Percentiles rank a stretch among this genome's conserved stretches.
Evolutionary conservation across 73 alveolate species (phyloP).

Genomic region (Paramecium pentaurelia): DNA sequence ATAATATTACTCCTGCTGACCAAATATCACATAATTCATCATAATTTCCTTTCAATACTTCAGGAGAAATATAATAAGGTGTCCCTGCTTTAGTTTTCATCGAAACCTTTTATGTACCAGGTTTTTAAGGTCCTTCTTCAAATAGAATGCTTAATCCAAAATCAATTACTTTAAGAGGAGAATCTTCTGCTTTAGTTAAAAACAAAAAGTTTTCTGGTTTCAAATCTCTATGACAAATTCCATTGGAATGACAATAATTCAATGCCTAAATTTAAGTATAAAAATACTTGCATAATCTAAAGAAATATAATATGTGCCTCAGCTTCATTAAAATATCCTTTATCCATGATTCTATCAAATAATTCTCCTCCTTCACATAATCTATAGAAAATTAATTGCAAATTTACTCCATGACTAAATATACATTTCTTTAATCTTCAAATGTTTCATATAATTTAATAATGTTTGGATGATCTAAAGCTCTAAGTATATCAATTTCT

Average conservation of each 20-base stretch:
- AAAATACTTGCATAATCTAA: slow-evolving; percentile 59
- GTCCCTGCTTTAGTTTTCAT: slow-evolving; percentile 71
- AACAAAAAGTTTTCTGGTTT: slow-evolving; percentile 79
- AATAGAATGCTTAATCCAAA: slow-evolving; percentile 69
- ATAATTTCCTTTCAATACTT: slow-evolving; percentile 70
- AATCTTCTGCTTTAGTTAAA: slow-evolving; percentile 58
- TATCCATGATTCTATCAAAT: slow-evolving; percentile 70
- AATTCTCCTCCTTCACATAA: slow-evolving; percentile 81
- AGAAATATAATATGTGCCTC: slow-evolving; percentile 64
- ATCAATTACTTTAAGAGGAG: slow-evolving; percentile 66
- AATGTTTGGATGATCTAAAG: slow-evolving; percentile 77
- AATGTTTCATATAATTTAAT: slow-evolving; percentile 73
- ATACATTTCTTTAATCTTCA: slow-evolving; percentile 75
- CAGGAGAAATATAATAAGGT: slow-evolving; percentile 74
- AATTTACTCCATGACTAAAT: slow-evolving; percentile 72
- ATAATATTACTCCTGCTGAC: slow-evolving; percentile 74
- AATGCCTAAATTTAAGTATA: slow-evolving; percentile 46
- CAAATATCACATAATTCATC: slow-evolving; percentile 75
- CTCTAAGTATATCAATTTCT: slow-evolving; percentile 66
- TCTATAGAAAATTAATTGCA: neutral
- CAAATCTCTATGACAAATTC: slow-evolving; percentile 77
- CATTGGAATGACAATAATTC: slow-evolving; percentile 71
- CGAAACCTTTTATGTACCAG: slow-evolving; percentile 23
- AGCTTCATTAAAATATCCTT: slow-evolving; percentile 63
- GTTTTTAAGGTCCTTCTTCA: slow-evolving; percentile 49